Evolutionary conservation across 2,329 filamentous ascomycete species (phyloP), one percentile per base, ranked within the genome.

Genomic region (Epichloe sibirici): DNA sequence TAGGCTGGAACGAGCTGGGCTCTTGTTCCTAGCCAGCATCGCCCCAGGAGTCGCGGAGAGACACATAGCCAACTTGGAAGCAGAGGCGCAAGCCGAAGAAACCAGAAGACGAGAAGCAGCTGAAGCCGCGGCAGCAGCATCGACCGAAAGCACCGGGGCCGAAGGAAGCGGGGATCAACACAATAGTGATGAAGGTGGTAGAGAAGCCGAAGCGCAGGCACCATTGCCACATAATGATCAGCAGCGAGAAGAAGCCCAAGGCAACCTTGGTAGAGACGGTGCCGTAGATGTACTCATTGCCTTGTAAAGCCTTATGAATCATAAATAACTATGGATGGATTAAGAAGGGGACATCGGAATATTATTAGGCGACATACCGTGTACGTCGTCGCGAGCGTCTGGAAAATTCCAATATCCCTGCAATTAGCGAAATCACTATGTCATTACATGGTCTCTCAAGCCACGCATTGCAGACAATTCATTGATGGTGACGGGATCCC

Each of bases 21-120:
- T 85, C 15, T 69, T 85, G 25, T 85, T 85, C 59, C 68, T 85
- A 23, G 82, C 82, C 21, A 85, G 82, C 61, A 75, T 85, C 55
- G 79, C 81, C 2, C 82, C 82, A 1, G 82, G 82, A 9, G 74
- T 85, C 25, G 81, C 81, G 1, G 82, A 85, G 65, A 70, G 80
- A 48, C 82, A 85, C 56, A 83, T 85, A 55, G 77, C 75, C 25
- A 73, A 77, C 45, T 63, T 81, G 2, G 77, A 81, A 58, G 76
- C 74, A 4, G 73, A 77, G 52, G 74, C 72, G 40, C 68, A 73
- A 48, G 70, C 65, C 2, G 75, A 60, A 34, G 57, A 75, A 57
- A 62, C 68, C 42, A 65, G 71, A 55, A 67, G 73, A 28, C 66
- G 66, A 57, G 71, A 77, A 53, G 62, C 68, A 40, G 65, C 65